Conservation (phyloP, 805 yeast species). For the Ogataea ganodermae region DNA sequence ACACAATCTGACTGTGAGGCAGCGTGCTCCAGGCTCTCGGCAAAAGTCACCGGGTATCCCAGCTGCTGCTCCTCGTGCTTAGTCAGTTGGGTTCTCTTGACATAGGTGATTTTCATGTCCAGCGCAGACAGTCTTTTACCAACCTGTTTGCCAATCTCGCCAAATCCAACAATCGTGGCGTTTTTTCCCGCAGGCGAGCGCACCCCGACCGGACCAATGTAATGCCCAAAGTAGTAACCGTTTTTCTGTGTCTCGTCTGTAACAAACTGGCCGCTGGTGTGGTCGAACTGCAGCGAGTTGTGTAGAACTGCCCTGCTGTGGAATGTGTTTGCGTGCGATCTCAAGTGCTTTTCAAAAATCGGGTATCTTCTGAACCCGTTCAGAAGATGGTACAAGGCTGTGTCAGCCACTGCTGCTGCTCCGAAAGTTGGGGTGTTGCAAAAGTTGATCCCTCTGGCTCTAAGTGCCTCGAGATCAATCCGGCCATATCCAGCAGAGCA, state of each 20-base stretch:
- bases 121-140: conserved; percentile 57
- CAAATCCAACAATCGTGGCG: conserved; percentile 72
- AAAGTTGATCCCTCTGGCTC: conserved; percentile 45
- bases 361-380: conserved; percentile 60
- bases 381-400: conserved; percentile 60
- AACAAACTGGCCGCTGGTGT: conserved; percentile 33
- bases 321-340: conserved; percentile 44
- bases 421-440: conserved; percentile 64
- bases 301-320: conserved; percentile 43
- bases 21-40: conserved; percentile 45
- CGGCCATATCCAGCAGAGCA: conserved; percentile 58
- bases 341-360: conserved; percentile 45
- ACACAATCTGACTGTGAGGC: conserved; percentile 49
- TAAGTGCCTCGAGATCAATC: conserved; percentile 42
- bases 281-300: conserved; percentile 33
- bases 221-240: conserved; percentile 41
- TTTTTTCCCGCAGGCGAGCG: conserved; percentile 58
- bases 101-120: conserved; percentile 66
- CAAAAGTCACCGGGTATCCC: conserved; percentile 48
- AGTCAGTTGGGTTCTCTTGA: conserved; percentile 52
- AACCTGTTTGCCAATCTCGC: conserved; percentile 68
- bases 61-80: conserved; percentile 39
- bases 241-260: conserved; percentile 5
- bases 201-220: conserved; percentile 44
- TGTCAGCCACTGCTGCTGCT: conserved; percentile 71